Evolutionary conservation across 805 yeast genomes (phyloP).

Genomic region (Nakazawaea holstii): DNA sequence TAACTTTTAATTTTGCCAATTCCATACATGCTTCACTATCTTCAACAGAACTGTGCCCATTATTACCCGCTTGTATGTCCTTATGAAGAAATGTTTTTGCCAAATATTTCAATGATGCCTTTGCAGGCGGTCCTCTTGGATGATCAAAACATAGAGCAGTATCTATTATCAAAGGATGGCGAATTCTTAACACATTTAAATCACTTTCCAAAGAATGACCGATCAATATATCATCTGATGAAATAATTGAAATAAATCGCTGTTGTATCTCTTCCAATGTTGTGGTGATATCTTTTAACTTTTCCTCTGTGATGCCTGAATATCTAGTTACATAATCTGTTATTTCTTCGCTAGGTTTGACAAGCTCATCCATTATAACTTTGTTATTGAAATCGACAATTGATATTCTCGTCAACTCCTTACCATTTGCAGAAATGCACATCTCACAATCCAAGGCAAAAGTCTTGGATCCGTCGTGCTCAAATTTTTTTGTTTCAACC

Average conservation of each 20-base stretch:
- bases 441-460: conserved; percentile 94
- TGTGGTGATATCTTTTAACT: conserved; percentile 55
- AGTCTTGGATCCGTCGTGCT: conserved; percentile 55
- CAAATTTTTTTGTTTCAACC: conserved; percentile 48
- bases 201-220: conserved; percentile 93
- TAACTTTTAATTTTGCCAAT: conserved; percentile 62
- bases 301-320: conserved; percentile 82
- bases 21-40: conserved; percentile 81
- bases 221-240: conserved; percentile 59
- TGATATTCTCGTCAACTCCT: conserved; percentile 74
- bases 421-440: conserved; percentile 61
- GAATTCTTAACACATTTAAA: conserved; percentile 59
- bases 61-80: conserved; percentile 58
- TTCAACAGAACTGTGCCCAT: conserved; percentile 83
- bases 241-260: conserved; percentile 40
- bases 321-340: conserved; percentile 76
- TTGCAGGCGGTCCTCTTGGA: conserved; percentile 75
- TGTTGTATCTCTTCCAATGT: conserved; percentile 64
- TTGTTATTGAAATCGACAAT: conserved; percentile 58
- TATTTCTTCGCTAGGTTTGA: conserved; percentile 71
- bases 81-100: conserved; percentile 48
- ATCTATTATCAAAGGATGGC: conserved; percentile 75
- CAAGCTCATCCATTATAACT: conserved; percentile 65
- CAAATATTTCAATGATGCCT: conserved; percentile 74
- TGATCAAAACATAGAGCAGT: conserved; percentile 77